A percentile compares a stretch with the other conserved stretches of the same genome.
These are phyloP conservation scores for Lithocarpus polystachyus DNA, from an alignment of 306 rosid genomes.

Conservation along the genomic window DNA sequence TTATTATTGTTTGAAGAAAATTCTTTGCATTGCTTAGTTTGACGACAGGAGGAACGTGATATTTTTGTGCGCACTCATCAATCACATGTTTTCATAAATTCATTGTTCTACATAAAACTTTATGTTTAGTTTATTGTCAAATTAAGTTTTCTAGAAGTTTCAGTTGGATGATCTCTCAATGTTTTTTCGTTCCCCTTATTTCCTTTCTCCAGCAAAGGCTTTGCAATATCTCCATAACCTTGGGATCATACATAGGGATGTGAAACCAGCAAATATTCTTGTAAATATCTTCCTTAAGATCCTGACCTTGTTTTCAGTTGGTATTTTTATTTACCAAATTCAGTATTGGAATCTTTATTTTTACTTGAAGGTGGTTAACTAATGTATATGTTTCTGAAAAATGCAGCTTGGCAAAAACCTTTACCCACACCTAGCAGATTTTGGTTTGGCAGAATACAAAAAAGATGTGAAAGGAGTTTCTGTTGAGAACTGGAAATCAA, in stretches of 20 bases:
- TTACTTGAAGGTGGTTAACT: slow-evolving; percentile 14
- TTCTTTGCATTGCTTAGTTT: too few relatives aligned
- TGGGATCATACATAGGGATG: slow-evolving; percentile 94
- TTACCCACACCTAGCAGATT: slow-evolving; percentile 77
- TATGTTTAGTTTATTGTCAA: neutral
- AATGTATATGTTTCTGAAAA: slow-evolving; percentile 11
- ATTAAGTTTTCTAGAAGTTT: neutral
- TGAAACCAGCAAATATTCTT: slow-evolving; percentile 93
- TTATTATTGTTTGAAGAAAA: too few relatives aligned
- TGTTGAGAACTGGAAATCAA: slow-evolving; percentile 76
- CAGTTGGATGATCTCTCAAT: neutral
- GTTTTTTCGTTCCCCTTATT: slow-evolving; percentile 23
- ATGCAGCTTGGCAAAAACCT: slow-evolving; percentile 78
- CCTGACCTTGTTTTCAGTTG: slow-evolving; percentile 5
- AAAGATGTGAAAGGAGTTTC: slow-evolving; percentile 60
- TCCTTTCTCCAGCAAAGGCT: slow-evolving; percentile 68
- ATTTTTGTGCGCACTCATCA: too few relatives aligned
- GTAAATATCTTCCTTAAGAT: slow-evolving; percentile 51
- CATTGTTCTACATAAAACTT: neutral
- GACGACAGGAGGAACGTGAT: too few relatives aligned
- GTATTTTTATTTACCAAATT: neutral
- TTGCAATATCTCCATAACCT: slow-evolving; percentile 86
- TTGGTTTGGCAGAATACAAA: slow-evolving; percentile 87
- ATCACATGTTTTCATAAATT: neutral
- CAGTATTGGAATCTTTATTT: neutral